Evolutionary conservation across 495 filamentous ascomycete species (phyloP).

Genomic region (Lasiosphaeris hirsuta): DNA sequence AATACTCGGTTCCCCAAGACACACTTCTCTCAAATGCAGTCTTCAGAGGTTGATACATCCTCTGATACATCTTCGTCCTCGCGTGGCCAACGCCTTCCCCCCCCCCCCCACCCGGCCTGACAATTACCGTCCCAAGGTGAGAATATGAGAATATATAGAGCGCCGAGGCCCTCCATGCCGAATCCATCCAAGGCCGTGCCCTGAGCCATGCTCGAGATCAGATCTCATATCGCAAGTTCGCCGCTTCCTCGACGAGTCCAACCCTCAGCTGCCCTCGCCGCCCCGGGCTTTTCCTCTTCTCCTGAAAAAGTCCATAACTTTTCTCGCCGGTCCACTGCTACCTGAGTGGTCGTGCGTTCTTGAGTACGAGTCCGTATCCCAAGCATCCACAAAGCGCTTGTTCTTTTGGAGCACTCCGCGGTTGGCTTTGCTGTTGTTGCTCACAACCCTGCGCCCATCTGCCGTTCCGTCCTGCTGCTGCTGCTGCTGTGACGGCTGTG

Average conservation of each 20-base stretch:
- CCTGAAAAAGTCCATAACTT: constrained; percentile 98
- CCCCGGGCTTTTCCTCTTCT: constrained; percentile 73
- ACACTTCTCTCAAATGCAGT: neutral
- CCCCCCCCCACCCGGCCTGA: no score
- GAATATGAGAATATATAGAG: no score
- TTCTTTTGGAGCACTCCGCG: constrained; percentile 73
- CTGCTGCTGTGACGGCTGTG: constrained; percentile 28
- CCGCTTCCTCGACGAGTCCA: neutral
- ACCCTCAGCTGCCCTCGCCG: constrained; percentile 43
- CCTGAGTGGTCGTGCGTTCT: constrained; percentile 65
- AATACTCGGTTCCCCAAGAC: neutral
- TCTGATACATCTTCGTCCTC: no score
- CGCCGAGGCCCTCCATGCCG: no score
- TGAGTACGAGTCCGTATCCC: constrained; percentile 67
- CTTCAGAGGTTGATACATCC: neutral
- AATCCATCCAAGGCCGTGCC: neutral
- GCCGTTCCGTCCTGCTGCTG: constrained; percentile 24
- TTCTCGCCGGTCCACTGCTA: constrained; percentile 77
- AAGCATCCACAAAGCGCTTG: constrained; percentile 86
- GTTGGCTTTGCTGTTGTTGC: constrained; percentile 22
- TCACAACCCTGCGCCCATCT: constrained; percentile 24
- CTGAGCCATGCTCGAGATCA: constrained; percentile 1
- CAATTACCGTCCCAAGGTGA: no score
- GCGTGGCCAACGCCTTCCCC: no score
- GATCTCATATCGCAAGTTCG: neutral